Evolutionary conservation across 768 basidiomycete species (phyloP).

Genomic region (Termitomyces eurrhizus): DNA sequence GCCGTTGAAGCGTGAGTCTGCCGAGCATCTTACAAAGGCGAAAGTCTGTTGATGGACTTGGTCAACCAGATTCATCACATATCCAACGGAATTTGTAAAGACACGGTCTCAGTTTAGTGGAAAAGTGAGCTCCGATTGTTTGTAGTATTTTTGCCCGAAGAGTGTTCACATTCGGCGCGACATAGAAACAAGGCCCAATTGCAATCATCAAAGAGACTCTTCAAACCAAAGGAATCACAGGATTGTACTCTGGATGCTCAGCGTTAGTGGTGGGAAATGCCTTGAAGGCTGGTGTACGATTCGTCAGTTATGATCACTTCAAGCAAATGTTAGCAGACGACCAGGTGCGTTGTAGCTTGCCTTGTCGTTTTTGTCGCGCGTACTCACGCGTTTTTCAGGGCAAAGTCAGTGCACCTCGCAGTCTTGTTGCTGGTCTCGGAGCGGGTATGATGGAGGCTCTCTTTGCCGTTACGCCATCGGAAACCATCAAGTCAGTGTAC

Average conservation of each 20-base stretch:
- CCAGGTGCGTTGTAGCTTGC: constrained; percentile 48
- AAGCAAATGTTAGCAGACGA: constrained; percentile 79
- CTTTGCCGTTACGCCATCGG: constrained; percentile 94
- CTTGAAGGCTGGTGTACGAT: constrained; percentile 92
- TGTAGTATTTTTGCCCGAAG: not conserved
- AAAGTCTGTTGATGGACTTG: constrained; percentile 26
- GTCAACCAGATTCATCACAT: constrained; percentile 67
- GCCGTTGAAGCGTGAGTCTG: constrained; percentile 81
- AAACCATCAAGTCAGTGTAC: constrained; percentile 88
- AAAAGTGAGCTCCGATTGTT: constrained; percentile 39
- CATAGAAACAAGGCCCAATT: constrained; percentile 60
- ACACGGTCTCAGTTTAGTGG: constrained; percentile 91
- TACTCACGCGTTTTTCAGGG: constrained; percentile 47
- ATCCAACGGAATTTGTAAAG: constrained; percentile 91
- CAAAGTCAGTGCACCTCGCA: constrained; percentile 83
- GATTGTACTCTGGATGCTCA: constrained; percentile 90
- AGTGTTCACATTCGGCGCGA: not conserved
- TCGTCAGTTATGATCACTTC: constrained; percentile 92
- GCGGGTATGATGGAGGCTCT: constrained; percentile 93
- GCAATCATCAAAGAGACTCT: constrained; percentile 74
- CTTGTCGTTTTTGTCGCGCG: not conserved
- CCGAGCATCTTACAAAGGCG: constrained; percentile 24
- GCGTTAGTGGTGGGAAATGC: constrained; percentile 92
- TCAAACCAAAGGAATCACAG: constrained; percentile 67
- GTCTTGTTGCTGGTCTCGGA: constrained; percentile 77